Percentiles rank a stretch among this genome's conserved stretches.
Conservation (phyloP, 2,329 filamentous ascomycete genomes). For the Acarospora socialis region DNA sequence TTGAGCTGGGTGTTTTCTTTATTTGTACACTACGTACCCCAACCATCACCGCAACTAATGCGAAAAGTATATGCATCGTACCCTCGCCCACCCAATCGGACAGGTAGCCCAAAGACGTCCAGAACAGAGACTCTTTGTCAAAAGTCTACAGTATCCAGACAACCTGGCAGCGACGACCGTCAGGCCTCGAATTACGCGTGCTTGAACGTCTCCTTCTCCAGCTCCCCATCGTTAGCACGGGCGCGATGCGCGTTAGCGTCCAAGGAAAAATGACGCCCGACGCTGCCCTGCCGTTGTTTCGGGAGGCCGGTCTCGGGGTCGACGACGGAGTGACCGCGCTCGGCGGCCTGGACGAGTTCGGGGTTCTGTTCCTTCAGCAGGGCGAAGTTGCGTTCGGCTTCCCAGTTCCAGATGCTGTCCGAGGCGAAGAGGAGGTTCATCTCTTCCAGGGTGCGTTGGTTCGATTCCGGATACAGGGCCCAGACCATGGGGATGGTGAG, state of each 20-base stretch:
- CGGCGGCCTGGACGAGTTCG: constrained; percentile 28
- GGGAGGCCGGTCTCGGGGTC: constrained; percentile 18
- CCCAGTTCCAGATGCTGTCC: constrained; percentile 54
- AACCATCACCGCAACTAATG: no score
- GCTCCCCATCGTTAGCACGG: constrained; percentile 7
- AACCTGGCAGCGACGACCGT: no score
- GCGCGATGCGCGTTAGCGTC: constrained; percentile 9
- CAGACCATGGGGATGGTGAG: constrained; percentile 55
- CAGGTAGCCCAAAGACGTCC: no score
- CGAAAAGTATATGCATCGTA: no score
- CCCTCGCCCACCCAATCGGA: no score
- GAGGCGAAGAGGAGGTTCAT: constrained; percentile 61
- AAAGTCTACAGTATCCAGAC: no score
- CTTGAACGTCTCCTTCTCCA: constrained; percentile 14
- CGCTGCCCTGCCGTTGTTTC: constrained; percentile 7
- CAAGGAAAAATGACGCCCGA: constrained; percentile 11
- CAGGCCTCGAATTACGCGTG: no score
- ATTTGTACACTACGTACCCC: no score
- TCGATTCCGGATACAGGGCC: constrained; percentile 61
- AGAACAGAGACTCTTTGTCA: no score
- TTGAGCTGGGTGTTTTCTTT: no score
- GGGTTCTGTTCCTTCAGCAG: constrained; percentile 48
- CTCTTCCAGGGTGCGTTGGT: constrained; percentile 59
- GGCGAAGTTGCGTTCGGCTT: constrained; percentile 51
- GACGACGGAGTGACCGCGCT: constrained; percentile 16